Percentiles rank a stretch among this genome's conserved stretches.
phyloP scores from a whole-genome alignment of 352 stramenopile species.

The Labyrinthula sp. region DNA sequence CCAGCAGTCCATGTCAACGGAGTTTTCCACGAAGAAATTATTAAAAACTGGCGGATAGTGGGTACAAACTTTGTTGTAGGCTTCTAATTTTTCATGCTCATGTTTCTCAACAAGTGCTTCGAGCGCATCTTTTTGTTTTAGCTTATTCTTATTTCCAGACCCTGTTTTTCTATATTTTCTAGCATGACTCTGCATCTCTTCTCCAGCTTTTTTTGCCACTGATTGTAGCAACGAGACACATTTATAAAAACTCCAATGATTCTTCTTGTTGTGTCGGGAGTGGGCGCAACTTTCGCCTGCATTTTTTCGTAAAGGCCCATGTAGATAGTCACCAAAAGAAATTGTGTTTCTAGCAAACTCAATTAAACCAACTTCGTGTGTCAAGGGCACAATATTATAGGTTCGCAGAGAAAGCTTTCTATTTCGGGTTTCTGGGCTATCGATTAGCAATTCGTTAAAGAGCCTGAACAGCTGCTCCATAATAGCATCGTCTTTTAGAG shows the following conservation, averaged over 20 bases:
- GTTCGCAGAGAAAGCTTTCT: constrained; percentile 60
- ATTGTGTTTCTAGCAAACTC: constrained; percentile 93
- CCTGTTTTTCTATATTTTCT: constrained; percentile 11
- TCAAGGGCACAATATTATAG: constrained; percentile 77
- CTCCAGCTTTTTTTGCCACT: constrained; percentile 11
- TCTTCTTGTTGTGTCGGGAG: constrained; percentile 41
- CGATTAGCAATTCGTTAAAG: constrained; percentile 4
- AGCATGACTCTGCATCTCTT: constrained; percentile 4
- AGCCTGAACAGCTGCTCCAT: constrained; percentile 22
- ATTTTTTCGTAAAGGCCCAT: constrained; percentile 40
- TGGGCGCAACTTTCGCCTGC: constrained; percentile 76
- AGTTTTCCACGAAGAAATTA: constrained; percentile 91
- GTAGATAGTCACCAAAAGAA: constrained; percentile 72
- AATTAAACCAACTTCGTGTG: constrained; percentile 73
- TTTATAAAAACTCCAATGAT: constrained; percentile 33
- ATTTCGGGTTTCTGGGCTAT: background rate
- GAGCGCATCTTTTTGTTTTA: constrained; percentile 33
- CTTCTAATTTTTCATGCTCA: constrained; percentile 40
- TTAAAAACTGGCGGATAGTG: constrained; percentile 88
- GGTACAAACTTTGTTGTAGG: constrained; percentile 65
- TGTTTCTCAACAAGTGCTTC: too few species aligned
- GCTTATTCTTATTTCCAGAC: background rate
- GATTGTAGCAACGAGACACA: constrained; percentile 44
- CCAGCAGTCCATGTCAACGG: constrained; percentile 71
- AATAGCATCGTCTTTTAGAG: constrained; percentile 13